These are phyloP conservation scores for Leccinum imitatum DNA, from an alignment of 768 basidiomycete species.

Conservation along the genomic window DNA sequence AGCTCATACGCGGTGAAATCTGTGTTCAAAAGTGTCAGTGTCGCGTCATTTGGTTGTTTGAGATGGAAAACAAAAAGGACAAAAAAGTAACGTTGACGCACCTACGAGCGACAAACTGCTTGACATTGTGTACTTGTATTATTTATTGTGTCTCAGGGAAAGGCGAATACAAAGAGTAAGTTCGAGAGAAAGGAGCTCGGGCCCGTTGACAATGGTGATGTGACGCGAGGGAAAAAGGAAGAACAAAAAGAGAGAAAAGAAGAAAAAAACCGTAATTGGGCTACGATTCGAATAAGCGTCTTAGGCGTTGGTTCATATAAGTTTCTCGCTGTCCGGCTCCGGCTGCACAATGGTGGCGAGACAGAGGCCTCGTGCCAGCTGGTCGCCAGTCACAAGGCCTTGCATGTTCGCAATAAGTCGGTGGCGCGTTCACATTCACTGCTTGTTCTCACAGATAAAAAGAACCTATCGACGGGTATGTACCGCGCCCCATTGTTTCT, in stretches of 20 bases:
- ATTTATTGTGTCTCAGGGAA: not conserved
- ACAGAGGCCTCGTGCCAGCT: not conserved
- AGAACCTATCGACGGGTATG: not conserved
- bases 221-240: too few species aligned
- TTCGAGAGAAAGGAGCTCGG: not conserved
- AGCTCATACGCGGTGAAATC: slow-evolving; percentile 27
- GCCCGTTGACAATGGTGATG: not conserved
- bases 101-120: slow-evolving; percentile 18
- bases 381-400: not conserved
- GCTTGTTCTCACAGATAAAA: slow-evolving; percentile 6
- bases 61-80: not conserved
- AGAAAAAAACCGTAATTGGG: not conserved
- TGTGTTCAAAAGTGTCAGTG: not conserved
- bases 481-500: not conserved
- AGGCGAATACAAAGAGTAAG: not conserved
- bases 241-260: not conserved
- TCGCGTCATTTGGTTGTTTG: not conserved
- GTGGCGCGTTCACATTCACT: not conserved
- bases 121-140: slow-evolving; percentile 2
- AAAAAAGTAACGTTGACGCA: slow-evolving; percentile 6
- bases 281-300: not conserved
- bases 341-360: slow-evolving; percentile 7
- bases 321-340: slow-evolving; percentile 14
- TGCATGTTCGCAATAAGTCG: not conserved
- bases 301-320: slow-evolving; percentile 3